These are phyloP conservation scores for Arabis hirsuta DNA, from an alignment of 345 rosid species.

Conservation along the genomic window DNA sequence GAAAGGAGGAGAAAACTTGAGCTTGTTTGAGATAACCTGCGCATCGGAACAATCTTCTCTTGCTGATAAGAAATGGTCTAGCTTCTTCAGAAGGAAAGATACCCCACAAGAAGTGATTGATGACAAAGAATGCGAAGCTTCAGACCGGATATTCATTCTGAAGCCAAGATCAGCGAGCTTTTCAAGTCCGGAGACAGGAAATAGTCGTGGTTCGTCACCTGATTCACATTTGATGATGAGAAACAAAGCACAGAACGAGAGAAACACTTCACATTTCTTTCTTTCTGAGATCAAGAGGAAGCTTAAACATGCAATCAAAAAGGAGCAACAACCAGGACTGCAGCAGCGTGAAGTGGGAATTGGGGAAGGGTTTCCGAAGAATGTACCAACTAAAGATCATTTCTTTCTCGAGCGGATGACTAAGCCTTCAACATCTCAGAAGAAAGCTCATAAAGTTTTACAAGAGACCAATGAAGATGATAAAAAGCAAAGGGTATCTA, in stretches of 20 bases:
- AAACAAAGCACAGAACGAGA: conserved; percentile 52
- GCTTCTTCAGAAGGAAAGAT: conserved; percentile 69
- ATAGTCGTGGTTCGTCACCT: conserved; percentile 47
- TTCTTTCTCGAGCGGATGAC: conserved; percentile 84
- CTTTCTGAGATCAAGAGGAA: conserved; percentile 81
- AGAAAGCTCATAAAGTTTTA: conserved; percentile 49
- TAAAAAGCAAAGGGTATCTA: conserved; percentile 58
- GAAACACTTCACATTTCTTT: conserved; percentile 62
- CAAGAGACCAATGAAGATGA: conserved; percentile 42
- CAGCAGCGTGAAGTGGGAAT: conserved; percentile 31
- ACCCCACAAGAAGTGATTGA: conserved; percentile 47
- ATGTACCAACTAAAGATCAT: conserved; percentile 77
- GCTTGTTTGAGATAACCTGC: conserved; percentile 34
- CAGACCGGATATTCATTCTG: conserved; percentile 74
- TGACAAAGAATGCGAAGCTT: conserved; percentile 52
- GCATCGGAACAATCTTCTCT: conserved; percentile 44
- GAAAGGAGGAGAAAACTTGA: conserved; percentile 50
- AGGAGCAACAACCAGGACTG: conserved; percentile 60
- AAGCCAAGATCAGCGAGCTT: conserved; percentile 64
- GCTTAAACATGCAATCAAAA: conserved; percentile 82
- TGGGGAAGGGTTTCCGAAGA: conserved; percentile 59
- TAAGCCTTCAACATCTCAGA: conserved; percentile 54
- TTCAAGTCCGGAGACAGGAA: conserved; percentile 51
- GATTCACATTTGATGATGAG: conserved; percentile 44
- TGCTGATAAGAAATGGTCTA: conserved; percentile 54